phyloP scores from a whole-genome alignment of 139 green algal genomes.

The Edaphochlamys debaryana region DNA sequence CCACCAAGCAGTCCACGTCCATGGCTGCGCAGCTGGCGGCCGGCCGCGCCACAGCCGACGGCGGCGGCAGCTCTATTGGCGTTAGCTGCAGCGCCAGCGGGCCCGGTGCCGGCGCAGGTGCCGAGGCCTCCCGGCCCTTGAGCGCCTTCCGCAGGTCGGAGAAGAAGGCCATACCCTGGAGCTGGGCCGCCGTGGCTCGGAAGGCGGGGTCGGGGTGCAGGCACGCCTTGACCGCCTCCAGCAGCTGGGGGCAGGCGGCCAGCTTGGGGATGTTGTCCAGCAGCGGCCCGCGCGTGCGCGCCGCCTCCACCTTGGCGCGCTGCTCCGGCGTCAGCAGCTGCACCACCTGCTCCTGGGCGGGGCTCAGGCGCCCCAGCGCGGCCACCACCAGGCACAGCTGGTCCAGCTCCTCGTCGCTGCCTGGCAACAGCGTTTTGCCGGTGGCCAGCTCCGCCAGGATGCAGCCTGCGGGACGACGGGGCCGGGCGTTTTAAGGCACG shows the following conservation, averaged over 20 bases:
- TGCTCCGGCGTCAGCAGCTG: conserved; percentile 10
- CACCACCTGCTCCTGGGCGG: conserved; percentile 10
- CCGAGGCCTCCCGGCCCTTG: not conserved
- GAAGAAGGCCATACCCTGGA: conserved; percentile 18
- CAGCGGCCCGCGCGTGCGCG: not conserved
- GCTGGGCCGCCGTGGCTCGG: conserved; percentile 6
- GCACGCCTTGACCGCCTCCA: not conserved
- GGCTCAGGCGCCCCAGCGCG: not conserved
- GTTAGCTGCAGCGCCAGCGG: too few species aligned
- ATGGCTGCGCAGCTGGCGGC: too few species aligned
- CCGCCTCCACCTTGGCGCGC: not conserved
- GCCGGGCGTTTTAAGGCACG: not conserved
- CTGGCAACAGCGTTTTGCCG: conserved; percentile 27
- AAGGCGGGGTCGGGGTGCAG: conserved; percentile 10
- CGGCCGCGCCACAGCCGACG: too few species aligned
- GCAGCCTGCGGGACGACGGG: conserved; percentile 5
- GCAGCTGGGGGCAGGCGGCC: not conserved
- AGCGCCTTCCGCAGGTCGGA: conserved; percentile 13
- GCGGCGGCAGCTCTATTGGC: too few species aligned
- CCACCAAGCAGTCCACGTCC: too few species aligned
- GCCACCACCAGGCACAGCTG: conserved; percentile 19
- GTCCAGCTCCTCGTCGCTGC: conserved; percentile 21
- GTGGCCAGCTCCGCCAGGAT: conserved; percentile 24
- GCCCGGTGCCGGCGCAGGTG: too few species aligned
- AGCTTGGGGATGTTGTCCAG: conserved; percentile 35